Conservation (phyloP, 768 basidiomycete genomes). For the Tylopilus cervinicoccineus region DNA sequence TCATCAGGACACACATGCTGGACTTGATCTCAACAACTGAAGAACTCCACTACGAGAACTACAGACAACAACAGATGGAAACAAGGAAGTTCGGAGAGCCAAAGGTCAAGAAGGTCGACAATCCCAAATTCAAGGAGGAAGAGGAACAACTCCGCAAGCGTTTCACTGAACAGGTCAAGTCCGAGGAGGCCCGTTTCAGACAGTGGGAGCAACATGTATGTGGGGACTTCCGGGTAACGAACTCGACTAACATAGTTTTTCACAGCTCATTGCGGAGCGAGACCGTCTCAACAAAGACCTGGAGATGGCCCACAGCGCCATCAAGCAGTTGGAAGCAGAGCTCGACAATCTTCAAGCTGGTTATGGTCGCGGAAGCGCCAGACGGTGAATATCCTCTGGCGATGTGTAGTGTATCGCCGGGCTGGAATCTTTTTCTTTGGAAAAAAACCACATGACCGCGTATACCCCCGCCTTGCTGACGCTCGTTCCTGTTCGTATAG, state of each 20-base stretch:
- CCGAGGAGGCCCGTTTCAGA: conserved; percentile 95
- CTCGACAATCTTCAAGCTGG: conserved; percentile 86
- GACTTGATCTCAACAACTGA: conserved; percentile 96
- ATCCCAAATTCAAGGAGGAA: conserved; percentile 99
- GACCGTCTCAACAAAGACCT: conserved; percentile 99
- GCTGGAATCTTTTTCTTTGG: conserved; percentile 5
- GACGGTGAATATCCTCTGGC: conserved; percentile 18
- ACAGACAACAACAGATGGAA: conserved; percentile 99
- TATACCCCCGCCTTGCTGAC: conserved; percentile 27
- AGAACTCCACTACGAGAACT: conserved; percentile 96
- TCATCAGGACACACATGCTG: conserved; percentile 98
- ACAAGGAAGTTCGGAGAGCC: conserved; percentile 98
- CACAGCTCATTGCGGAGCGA: conserved; percentile 93
- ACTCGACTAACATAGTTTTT: conserved; percentile 13
- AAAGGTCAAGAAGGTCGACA: conserved; percentile 97
- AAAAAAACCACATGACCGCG: conserved; percentile 9
- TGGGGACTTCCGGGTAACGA: conserved; percentile 2
- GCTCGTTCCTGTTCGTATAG: conserved; percentile 19
- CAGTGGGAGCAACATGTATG: conserved; percentile 98
- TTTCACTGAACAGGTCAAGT: conserved; percentile 99
- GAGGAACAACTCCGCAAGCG: conserved; percentile 95
- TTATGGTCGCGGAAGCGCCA: conserved; percentile 62
- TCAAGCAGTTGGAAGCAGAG: conserved; percentile 89
- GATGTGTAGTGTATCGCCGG: background rate
- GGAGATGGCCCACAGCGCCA: conserved; percentile 86